Percentiles rank a stretch among this genome's conserved stretches.
Evolutionary conservation across 768 basidiomycete genomes (phyloP).

Genomic region (Boletus subcaerulescens): DNA sequence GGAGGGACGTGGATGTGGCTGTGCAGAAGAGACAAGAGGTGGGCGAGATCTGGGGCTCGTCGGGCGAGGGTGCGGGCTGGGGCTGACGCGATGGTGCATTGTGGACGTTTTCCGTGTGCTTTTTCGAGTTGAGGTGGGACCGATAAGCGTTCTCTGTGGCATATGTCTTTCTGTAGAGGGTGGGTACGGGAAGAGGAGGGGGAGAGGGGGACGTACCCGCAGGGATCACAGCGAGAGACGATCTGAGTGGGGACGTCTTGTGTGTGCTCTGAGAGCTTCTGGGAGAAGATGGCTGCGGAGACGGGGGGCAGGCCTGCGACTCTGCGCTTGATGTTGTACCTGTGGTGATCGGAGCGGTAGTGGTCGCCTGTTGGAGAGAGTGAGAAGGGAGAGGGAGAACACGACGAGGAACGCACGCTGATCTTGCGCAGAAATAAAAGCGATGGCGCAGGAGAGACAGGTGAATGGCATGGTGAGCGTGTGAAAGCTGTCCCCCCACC

Average conservation of each 20-base stretch:
- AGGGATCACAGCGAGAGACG: constrained; percentile 67
- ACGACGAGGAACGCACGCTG: constrained; percentile 56
- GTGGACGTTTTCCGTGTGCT: constrained; percentile 76
- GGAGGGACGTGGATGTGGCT: constrained; percentile 44
- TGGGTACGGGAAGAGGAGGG: background rate
- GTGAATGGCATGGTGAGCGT: constrained; percentile 42
- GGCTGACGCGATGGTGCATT: constrained; percentile 36
- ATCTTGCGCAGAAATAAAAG: constrained; percentile 76
- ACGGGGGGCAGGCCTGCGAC: constrained; percentile 89
- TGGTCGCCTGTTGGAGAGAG: constrained; percentile 59
- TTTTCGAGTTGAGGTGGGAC: constrained; percentile 85
- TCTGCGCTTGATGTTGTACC: constrained; percentile 97
- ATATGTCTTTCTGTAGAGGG: constrained; percentile 70
- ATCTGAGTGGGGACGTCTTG: constrained; percentile 62
- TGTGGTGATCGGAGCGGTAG: constrained; percentile 91
- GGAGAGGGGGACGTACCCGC: constrained; percentile 60
- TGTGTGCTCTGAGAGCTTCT: constrained; percentile 80
- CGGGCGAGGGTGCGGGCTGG: background rate
- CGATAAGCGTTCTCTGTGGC: constrained; percentile 85
- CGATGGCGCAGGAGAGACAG: constrained; percentile 89
- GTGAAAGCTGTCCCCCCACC: background rate
- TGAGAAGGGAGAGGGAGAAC: background rate
- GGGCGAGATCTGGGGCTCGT: constrained; percentile 40
- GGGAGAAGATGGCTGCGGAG: constrained; percentile 71
- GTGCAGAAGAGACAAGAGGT: constrained; percentile 87